Evolutionary conservation across 164 flowering plant species (phyloP).

Genomic region (Magnolia sinica): DNA sequence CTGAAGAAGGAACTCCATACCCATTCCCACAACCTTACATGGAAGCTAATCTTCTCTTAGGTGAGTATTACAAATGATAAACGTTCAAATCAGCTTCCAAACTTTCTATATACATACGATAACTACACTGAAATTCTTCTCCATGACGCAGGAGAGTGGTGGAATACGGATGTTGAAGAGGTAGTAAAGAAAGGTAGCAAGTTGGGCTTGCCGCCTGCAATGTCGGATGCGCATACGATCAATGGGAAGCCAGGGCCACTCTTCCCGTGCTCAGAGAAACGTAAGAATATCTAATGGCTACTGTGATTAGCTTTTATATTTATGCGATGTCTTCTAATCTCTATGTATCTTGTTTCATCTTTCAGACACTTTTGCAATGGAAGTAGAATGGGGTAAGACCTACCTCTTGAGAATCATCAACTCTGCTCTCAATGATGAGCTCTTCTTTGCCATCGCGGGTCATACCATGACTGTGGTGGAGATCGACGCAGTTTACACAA

Average conservation of each 20-base stretch:
- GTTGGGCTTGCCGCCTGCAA: conserved; percentile 51
- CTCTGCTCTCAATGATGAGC: conserved; percentile 52
- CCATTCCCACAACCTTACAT: conserved; percentile 54
- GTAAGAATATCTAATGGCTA: conserved; percentile 24
- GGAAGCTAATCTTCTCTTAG: conserved; percentile 39
- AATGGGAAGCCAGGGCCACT: conserved; percentile 71
- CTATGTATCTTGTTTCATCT: neutral
- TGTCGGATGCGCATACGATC: conserved; percentile 65
- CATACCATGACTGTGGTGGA: conserved; percentile 57
- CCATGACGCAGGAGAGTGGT: conserved; percentile 52
- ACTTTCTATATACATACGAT: too few relatives aligned
- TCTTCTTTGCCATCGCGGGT: conserved; percentile 46
- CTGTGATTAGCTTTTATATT: neutral
- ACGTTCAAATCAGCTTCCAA: neutral
- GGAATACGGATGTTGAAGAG: conserved; percentile 52
- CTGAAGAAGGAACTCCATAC: conserved; percentile 36
- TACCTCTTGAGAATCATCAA: conserved; percentile 49
- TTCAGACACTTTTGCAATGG: conserved; percentile 46
- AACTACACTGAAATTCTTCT: neutral
- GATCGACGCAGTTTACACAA: conserved; percentile 50
- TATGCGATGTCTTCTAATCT: too few relatives aligned
- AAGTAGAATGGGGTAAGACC: conserved; percentile 47
- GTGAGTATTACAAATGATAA: conserved; percentile 4
- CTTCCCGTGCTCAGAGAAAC: conserved; percentile 57
- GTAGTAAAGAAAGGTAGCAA: conserved; percentile 39